These are phyloP conservation scores for Brettanomyces naardenensis DNA, from an alignment of 805 yeast genomes.

Conservation along the genomic window DNA sequence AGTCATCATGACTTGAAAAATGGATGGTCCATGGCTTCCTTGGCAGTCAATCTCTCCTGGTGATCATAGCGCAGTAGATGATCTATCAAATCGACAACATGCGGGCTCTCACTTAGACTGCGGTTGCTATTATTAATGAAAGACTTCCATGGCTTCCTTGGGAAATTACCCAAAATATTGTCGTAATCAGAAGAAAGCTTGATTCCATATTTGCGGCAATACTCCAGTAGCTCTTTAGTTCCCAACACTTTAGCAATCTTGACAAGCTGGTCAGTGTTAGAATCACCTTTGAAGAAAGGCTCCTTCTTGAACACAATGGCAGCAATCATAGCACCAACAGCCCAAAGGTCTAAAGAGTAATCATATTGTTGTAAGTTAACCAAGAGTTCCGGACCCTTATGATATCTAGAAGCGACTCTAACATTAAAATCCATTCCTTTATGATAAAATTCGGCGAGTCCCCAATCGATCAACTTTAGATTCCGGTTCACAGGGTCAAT, in stretches of 20 bases:
- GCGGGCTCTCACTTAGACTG: conserved; percentile 41
- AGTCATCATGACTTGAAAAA: conserved; percentile 16
- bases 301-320: conserved; percentile 83
- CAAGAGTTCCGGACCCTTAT: conserved; percentile 85
- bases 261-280: conserved; percentile 86
- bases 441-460: conserved; percentile 88
- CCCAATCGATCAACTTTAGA: conserved; percentile 87
- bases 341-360: conserved; percentile 86
- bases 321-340: conserved; percentile 86
- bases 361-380: conserved; percentile 80
- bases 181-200: conserved; percentile 73
- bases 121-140: conserved; percentile 50
- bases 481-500: conserved; percentile 63
- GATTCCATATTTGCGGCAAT: conserved; percentile 62
- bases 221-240: conserved; percentile 62
- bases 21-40: conserved; percentile 75
- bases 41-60: conserved; percentile 79
- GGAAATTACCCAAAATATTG: conserved; percentile 56
- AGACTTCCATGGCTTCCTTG: conserved; percentile 59
- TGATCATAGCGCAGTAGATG: conserved; percentile 75
- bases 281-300: conserved; percentile 88
- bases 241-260: conserved; percentile 86
- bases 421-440: conserved; percentile 86
- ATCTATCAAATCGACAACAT: conserved; percentile 63
- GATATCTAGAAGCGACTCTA: conserved; percentile 85